Percentiles rank a stretch among this genome's conserved stretches.
Evolutionary conservation across 2,329 filamentous ascomycete species (phyloP).

Genomic region (Zarea fungicola): DNA sequence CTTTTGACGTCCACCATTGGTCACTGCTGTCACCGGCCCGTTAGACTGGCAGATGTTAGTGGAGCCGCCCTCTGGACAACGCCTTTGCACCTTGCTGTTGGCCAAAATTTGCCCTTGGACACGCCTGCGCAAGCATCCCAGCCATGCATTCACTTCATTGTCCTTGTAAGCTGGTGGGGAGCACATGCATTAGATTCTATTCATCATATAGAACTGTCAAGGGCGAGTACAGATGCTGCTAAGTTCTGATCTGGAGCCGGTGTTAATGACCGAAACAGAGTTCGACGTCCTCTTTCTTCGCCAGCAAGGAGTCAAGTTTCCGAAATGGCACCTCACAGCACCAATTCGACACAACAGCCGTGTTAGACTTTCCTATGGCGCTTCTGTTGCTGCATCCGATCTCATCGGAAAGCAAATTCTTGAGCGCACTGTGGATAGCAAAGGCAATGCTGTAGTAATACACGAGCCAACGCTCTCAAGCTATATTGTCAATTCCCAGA

Average conservation of each 20-base stretch:
- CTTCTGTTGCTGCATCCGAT: conserved; percentile 43
- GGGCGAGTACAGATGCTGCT: conserved; percentile 19
- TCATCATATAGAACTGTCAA: conserved; percentile 11
- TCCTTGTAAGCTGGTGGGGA: neutral
- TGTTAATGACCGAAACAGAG: conserved; percentile 22
- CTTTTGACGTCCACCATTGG: too few species aligned
- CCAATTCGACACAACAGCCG: conserved; percentile 27
- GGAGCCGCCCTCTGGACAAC: too few species aligned
- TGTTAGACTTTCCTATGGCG: conserved; percentile 39
- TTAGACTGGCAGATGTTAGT: too few species aligned
- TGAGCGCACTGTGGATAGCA: conserved; percentile 52
- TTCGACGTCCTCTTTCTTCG: conserved; percentile 37
- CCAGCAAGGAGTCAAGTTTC: conserved; percentile 30
- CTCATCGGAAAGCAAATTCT: conserved; percentile 60
- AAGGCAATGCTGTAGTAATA: conserved; percentile 46
- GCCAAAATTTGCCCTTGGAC: neutral
- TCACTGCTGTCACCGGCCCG: too few species aligned
- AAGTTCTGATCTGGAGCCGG: neutral
- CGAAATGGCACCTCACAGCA: conserved; percentile 34
- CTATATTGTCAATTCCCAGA: conserved; percentile 62
- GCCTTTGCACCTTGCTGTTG: too few species aligned
- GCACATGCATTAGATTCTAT: neutral
- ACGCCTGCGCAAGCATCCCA: neutral
- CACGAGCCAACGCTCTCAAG: conserved; percentile 65
- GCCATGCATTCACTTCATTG: neutral